These are phyloP conservation scores for Suillus paluster DNA, from an alignment of 768 basidiomycete species.

Conservation along the genomic window DNA sequence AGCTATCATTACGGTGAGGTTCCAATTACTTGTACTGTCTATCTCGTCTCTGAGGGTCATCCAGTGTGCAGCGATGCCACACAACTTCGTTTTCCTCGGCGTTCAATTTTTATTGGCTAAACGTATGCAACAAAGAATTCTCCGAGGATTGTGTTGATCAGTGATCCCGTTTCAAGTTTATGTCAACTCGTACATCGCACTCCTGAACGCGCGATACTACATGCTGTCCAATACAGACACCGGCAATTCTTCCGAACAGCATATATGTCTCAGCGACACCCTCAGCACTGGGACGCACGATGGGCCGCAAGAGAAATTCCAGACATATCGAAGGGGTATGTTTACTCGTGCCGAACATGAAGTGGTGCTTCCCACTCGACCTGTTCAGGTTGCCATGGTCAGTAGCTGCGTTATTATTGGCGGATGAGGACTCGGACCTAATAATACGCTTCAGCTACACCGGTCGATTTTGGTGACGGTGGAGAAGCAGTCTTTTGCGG, in stretches of 20 bases:
- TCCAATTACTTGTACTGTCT: neutral
- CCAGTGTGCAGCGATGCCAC: constrained; percentile 2
- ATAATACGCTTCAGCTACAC: neutral
- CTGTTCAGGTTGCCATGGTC: neutral
- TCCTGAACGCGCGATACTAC: constrained; percentile 4
- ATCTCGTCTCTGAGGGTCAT: neutral
- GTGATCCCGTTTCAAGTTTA: neutral
- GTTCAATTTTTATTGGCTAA: neutral
- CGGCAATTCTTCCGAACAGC: neutral
- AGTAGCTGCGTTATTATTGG: neutral
- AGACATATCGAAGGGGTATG: too few relatives aligned
- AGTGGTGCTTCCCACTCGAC: neutral
- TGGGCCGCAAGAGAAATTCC: neutral
- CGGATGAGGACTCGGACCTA: neutral
- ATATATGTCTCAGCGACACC: neutral
- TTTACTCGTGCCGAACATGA: neutral
- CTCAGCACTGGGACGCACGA: too few relatives aligned
- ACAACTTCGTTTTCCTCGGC: neutral
- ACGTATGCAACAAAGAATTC: neutral
- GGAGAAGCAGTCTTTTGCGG: neutral
- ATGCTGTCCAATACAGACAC: too few relatives aligned
- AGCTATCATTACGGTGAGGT: neutral
- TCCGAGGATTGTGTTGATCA: neutral
- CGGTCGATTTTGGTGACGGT: neutral
- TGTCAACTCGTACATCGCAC: constrained; percentile 10